These are phyloP conservation scores for Aspergillus quadricinctus DNA, from an alignment of 2,329 filamentous ascomycete species.

Conservation along the genomic window DNA sequence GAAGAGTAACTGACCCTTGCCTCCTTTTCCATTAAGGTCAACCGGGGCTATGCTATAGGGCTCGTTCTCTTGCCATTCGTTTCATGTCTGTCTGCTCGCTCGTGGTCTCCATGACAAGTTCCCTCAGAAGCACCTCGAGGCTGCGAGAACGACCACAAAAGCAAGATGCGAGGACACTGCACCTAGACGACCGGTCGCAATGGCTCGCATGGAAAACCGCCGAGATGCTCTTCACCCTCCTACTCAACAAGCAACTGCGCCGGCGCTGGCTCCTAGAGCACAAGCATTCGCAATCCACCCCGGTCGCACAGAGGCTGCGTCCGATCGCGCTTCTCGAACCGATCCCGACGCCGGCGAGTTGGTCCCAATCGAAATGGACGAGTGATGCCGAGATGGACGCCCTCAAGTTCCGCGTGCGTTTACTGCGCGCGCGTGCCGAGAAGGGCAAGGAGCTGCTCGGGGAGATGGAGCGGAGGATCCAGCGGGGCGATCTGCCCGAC, in stretches of 20 bases:
- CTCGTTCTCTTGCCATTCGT: background rate
- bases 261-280: background rate
- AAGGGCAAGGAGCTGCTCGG: background rate
- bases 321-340: background rate
- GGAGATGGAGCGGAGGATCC: background rate
- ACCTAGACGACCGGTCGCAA: background rate
- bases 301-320: background rate
- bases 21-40: background rate
- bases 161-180: background rate
- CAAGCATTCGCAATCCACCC: background rate
- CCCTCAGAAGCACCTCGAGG: background rate
- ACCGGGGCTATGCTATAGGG: background rate
- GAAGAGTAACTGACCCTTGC: background rate
- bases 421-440: background rate
- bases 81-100: background rate
- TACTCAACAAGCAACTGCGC: background rate
- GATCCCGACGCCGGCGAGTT: background rate
- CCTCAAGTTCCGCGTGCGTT: background rate
- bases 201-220: background rate
- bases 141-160: background rate
- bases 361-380: background rate
- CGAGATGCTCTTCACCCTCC: background rate
- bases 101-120: background rate
- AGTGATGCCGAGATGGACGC: background rate
- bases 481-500: background rate